phyloP scores from a whole-genome alignment of 2,329 filamentous ascomycete genomes.

The Sphaerulina musiva region DNA sequence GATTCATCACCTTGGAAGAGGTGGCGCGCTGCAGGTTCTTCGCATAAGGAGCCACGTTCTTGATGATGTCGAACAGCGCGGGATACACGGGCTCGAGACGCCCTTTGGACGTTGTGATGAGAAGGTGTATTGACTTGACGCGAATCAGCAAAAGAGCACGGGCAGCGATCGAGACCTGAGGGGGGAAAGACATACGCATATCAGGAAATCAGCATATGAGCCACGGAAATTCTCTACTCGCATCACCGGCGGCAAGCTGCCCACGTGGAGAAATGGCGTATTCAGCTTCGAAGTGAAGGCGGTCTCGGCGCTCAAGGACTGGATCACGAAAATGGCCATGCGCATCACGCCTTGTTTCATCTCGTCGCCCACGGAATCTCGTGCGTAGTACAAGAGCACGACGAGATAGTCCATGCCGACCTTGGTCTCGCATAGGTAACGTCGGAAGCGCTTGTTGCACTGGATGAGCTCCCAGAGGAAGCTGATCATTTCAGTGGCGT shows the following conservation, averaged over 20 bases:
- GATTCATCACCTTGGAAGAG: slow-evolving; percentile 74
- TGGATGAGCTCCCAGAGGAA: slow-evolving; percentile 96
- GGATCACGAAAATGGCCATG: slow-evolving; percentile 95
- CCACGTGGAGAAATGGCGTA: slow-evolving; percentile 79
- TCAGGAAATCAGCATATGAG: slow-evolving; percentile 86
- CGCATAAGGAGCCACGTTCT: slow-evolving; percentile 82
- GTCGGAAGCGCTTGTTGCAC: slow-evolving; percentile 94
- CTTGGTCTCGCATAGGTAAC: slow-evolving; percentile 94
- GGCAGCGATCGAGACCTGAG: neutral
- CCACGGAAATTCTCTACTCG: slow-evolving; percentile 78
- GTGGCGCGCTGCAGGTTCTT: slow-evolving; percentile 68
- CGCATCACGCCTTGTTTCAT: slow-evolving; percentile 87
- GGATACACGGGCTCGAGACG: slow-evolving; percentile 88
- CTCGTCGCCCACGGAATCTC: slow-evolving; percentile 78
- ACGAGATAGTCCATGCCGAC: slow-evolving; percentile 89
- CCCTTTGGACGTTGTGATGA: slow-evolving; percentile 87
- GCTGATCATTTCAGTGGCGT: slow-evolving; percentile 93
- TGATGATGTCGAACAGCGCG: slow-evolving; percentile 82
- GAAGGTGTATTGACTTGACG: slow-evolving; percentile 72
- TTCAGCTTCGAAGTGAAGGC: slow-evolving; percentile 88
- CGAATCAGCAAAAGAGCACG: slow-evolving; percentile 7
- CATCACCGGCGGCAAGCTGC: slow-evolving; percentile 75
- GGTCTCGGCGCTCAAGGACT: slow-evolving; percentile 87
- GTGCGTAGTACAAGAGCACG: slow-evolving; percentile 82
- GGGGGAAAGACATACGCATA: slow-evolving; percentile 58